Percentiles rank a stretch among this genome's conserved stretches.
Evolutionary conservation across 306 rosid genomes (phyloP).

Genomic region (Lathyrus oleraceus): DNA sequence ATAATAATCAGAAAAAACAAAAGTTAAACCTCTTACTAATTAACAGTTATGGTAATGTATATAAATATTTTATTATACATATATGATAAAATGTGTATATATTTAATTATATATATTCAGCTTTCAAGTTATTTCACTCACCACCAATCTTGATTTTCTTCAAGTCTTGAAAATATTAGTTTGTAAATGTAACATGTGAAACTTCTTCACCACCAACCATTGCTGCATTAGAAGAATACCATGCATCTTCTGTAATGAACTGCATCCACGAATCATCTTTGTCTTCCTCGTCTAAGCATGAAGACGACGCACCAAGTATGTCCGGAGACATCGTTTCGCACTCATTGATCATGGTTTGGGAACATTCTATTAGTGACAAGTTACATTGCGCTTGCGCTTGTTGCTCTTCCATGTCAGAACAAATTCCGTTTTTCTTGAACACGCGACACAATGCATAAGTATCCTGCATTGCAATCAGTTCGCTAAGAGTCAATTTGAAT

Average conservation of each 20-base stretch:
- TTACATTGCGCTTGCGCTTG: constrained; percentile 79
- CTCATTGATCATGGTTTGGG: constrained; percentile 61
- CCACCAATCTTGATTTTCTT: constrained; percentile 48
- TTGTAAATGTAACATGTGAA: constrained; percentile 71
- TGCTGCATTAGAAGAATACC: constrained; percentile 66
- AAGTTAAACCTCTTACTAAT: constrained; percentile 34
- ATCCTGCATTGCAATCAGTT: constrained; percentile 60
- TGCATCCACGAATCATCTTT: constrained; percentile 99
- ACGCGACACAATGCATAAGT: constrained; percentile 95
- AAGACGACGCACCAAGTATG: constrained; percentile 64
- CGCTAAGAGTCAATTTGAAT: not conserved
- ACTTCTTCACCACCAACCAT: constrained; percentile 54
- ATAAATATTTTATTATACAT: constrained; percentile 33
- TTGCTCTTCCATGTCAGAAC: constrained; percentile 78
- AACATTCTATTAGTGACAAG: constrained; percentile 52
- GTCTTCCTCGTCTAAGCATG: constrained; percentile 77
- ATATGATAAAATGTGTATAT: constrained; percentile 25
- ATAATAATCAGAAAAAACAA: constrained; percentile 44
- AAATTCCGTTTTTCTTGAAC: constrained; percentile 96
- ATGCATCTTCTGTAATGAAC: constrained; percentile 88
- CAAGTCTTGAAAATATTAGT: constrained; percentile 42
- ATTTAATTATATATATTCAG: constrained; percentile 29
- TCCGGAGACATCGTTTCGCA: constrained; percentile 84
- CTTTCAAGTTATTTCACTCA: constrained; percentile 55
- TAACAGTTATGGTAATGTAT: constrained; percentile 40